phyloP scores from a whole-genome alignment of 495 filamentous ascomycete species.

The Trichoderma erinaceum region DNA sequence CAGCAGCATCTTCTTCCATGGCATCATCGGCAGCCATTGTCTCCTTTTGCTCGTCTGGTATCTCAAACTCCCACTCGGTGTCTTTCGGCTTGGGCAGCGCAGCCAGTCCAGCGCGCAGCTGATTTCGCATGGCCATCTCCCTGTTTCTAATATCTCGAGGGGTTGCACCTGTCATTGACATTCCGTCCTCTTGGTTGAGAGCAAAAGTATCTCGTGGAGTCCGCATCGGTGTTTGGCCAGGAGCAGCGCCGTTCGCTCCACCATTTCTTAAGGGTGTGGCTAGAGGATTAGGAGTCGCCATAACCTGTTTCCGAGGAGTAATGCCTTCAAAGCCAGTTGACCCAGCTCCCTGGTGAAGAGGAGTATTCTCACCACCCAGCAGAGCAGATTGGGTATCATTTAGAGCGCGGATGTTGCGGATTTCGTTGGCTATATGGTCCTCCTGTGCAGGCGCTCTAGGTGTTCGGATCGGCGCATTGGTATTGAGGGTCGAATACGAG shows the following conservation, averaged over 20 bases:
- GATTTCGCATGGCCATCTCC: constrained; percentile 64
- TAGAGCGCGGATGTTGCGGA: constrained; percentile 84
- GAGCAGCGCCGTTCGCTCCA: constrained; percentile 52
- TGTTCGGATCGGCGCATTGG: constrained; percentile 82
- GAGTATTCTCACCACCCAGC: constrained; percentile 89
- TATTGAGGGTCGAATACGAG: constrained; percentile 74
- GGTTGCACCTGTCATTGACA: constrained; percentile 58
- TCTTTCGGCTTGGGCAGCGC: constrained; percentile 87
- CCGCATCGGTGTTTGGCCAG: constrained; percentile 79
- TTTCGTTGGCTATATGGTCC: constrained; percentile 93
- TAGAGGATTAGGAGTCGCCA: constrained; percentile 89
- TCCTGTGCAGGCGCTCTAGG: constrained; percentile 86
- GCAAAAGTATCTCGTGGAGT: constrained; percentile 88
- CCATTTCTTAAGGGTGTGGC: constrained; percentile 78
- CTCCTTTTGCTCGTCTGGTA: constrained; percentile 79
- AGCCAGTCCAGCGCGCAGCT: constrained; percentile 67
- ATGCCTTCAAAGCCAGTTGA: constrained; percentile 88
- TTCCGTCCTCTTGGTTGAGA: constrained; percentile 64
- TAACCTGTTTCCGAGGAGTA: constrained; percentile 69
- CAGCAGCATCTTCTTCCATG: constrained; percentile 74
- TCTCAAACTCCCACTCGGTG: constrained; percentile 83
- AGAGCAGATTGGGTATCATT: constrained; percentile 95
- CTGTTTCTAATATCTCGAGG: constrained; percentile 69
- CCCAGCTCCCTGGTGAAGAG: constrained; percentile 69
- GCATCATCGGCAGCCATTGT: constrained; percentile 42